Conservation (phyloP, 2,329 filamentous ascomycete genomes). For the Microdochium bolleyi region DNA sequence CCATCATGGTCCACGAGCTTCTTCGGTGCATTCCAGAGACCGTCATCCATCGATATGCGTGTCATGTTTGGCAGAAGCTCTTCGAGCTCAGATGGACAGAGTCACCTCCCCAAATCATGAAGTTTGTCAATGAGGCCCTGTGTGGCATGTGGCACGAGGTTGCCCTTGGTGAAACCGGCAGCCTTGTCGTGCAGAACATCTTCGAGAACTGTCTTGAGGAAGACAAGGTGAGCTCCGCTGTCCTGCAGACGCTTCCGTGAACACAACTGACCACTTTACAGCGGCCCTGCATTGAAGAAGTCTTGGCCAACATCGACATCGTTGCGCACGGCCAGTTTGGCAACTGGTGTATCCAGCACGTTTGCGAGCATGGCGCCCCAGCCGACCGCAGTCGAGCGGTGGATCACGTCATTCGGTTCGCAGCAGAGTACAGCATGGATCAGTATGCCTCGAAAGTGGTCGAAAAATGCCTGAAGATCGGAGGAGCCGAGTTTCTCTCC, state of each 20-base stretch:
- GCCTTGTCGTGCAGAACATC: conserved; percentile 97
- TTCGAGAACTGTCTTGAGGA: conserved; percentile 99
- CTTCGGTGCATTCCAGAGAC: conserved; percentile 94
- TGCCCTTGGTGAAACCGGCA: conserved; percentile 92
- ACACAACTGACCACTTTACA: conserved; percentile 26
- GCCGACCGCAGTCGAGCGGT: conserved; percentile 88
- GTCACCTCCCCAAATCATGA: conserved; percentile 96
- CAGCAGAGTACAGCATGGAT: conserved; percentile 96
- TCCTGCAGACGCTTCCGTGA: neutral
- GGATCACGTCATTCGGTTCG: conserved; percentile 89
- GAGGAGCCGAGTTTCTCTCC: conserved; percentile 79
- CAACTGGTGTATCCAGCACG: conserved; percentile 99
- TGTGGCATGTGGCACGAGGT: conserved; percentile 99
- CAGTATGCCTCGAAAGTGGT: conserved; percentile 99
- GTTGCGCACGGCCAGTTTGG: conserved; percentile 97
- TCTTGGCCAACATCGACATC: conserved; percentile 88
- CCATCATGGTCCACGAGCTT: conserved; percentile 96
- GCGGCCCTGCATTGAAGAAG: conserved; percentile 96
- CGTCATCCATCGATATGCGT: conserved; percentile 96
- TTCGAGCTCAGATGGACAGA: conserved; percentile 96
- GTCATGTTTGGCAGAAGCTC: conserved; percentile 98
- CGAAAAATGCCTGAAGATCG: conserved; percentile 98
- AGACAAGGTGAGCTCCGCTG: conserved; percentile 67
- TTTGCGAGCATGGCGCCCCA: conserved; percentile 91
- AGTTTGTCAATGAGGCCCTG: conserved; percentile 91